Evolutionary conservation across 768 basidiomycete genomes (phyloP), one percentile per base, ranked within the genome.

Genomic region (Pisolithus albus): DNA sequence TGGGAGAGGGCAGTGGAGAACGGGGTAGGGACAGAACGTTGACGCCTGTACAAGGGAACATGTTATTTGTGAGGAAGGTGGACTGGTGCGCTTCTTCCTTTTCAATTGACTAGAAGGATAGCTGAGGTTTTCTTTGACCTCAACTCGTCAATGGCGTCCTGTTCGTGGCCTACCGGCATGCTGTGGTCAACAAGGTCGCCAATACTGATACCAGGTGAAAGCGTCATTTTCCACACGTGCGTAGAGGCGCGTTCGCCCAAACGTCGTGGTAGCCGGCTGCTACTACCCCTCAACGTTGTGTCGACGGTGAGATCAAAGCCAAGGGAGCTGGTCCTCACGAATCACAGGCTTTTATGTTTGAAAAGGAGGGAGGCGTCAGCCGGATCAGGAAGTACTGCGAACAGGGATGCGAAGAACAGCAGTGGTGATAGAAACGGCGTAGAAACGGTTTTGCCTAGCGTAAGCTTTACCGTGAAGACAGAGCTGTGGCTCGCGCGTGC

Each of bases 311-410:
- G 76, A 52, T 64, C 75, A 7, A 83, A 82, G 61, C 68, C 72
- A 15, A 72, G 83, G 21, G 75, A 80, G 55, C 59, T 85, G 8
- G 65, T 84, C 32, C 66, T 85, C 44, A 85, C 83, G 32, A 75
- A 68, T n/a, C 69, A 70, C 26, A 74, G 83, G 37, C 59, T 85
- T 6, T 50, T 85, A 34, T 84, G 81, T 50, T 61, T 84, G 30
- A 85, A 85, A 64, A 67, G 68, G 52, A 65, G 67, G 38, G 67
- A 68, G 49, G 24, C 6, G 10, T 44, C 5, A 11, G 9, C 42
- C 10, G 69, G 64, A 36, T 56, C 66, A 5, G 44, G 44, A 7
- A 19, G 44, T 6, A 26, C 24, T 16, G 15, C 15, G 4, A 11
- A 18, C 32, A 47, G 16, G 30, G 13, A 23, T 26, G 24, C 5